Percentiles rank a stretch among this genome's conserved stretches.
These are phyloP conservation scores for Corinectria fuckeliana DNA, from an alignment of 2,329 filamentous ascomycete genomes.

Conservation along the genomic window DNA sequence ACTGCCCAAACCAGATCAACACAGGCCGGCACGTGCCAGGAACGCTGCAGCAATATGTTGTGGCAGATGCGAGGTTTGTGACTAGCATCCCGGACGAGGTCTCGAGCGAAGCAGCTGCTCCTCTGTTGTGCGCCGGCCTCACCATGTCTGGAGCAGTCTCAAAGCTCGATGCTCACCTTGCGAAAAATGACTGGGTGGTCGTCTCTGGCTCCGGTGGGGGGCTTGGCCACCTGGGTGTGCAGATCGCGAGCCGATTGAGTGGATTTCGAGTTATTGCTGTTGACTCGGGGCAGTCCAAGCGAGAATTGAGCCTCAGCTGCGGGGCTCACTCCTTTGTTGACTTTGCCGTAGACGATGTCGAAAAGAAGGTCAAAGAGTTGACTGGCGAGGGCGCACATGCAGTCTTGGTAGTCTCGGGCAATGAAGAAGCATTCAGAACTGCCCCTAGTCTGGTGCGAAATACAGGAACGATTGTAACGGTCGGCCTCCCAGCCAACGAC, in stretches of 20 bases:
- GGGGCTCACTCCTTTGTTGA: slow-evolving; percentile 41
- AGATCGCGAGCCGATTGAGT: slow-evolving; percentile 36
- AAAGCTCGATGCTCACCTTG: slow-evolving; percentile 18
- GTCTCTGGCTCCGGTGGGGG: slow-evolving; percentile 42
- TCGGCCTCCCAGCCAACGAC: slow-evolving; percentile 38
- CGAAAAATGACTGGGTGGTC: slow-evolving; percentile 39
- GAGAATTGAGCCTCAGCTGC: slow-evolving; percentile 27
- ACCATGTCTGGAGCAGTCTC: slow-evolving; percentile 42
- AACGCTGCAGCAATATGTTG: slow-evolving; percentile 41
- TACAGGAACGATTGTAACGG: slow-evolving; percentile 34
- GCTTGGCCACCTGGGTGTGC: slow-evolving; percentile 43
- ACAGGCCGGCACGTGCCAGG: slow-evolving; percentile 47
- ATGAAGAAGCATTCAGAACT: slow-evolving; percentile 33
- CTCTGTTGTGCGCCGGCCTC: slow-evolving; percentile 42
- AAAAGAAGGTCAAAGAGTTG: slow-evolving; percentile 28
- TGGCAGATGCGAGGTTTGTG: slow-evolving; percentile 39
- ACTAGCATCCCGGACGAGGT: slow-evolving; percentile 35
- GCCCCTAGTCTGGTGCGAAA: slow-evolving; percentile 35
- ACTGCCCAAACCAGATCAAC: slow-evolving; percentile 50
- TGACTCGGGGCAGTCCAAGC: slow-evolving; percentile 35
- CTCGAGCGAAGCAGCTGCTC: slow-evolving; percentile 33
- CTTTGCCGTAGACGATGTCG: slow-evolving; percentile 30
- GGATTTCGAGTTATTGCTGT: slow-evolving; percentile 37
- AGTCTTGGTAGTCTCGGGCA: slow-evolving; percentile 35
- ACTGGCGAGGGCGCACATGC: slow-evolving; percentile 39